A percentile compares a stretch with the other conserved stretches of the same genome.
Conservation (phyloP, 2,329 filamentous ascomycete species). For the Trichophyton schoenleinii region DNA sequence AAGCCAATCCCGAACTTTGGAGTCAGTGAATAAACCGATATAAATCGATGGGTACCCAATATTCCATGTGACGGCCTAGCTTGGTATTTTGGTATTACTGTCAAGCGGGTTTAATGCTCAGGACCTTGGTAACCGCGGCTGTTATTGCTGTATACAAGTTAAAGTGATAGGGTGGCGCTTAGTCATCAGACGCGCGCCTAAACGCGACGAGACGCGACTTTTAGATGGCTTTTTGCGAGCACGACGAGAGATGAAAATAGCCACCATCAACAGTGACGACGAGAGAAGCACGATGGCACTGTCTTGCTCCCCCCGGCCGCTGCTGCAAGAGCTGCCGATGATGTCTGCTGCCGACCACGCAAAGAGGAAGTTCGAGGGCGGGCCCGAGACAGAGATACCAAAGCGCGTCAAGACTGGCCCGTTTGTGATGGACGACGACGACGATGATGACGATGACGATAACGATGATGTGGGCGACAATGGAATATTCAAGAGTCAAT, state of each 20-base stretch:
- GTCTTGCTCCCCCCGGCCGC: constrained; percentile 3
- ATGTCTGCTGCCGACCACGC: constrained; percentile 15
- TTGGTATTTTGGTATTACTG: too few species aligned
- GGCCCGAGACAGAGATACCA: constrained; percentile 17
- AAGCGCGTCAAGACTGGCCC: constrained; percentile 33
- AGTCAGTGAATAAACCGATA: too few species aligned
- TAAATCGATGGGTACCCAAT: too few species aligned
- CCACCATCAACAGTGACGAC: neutral
- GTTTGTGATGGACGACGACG: constrained; percentile 32
- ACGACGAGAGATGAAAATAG: neutral
- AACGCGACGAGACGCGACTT: neutral
- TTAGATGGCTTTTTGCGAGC: neutral
- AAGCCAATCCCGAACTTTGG: too few species aligned
- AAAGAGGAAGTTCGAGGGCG: constrained; percentile 28
- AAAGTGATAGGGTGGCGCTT: neutral
- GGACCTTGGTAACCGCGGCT: too few species aligned
- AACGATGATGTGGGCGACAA: constrained; percentile 21
- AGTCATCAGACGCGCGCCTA: neutral
- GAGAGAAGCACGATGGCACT: constrained; percentile 4
- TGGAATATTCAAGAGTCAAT: neutral
- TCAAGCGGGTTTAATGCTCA: too few species aligned
- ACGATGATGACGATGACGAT: constrained; percentile 31
- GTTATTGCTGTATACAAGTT: too few species aligned
- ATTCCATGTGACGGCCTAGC: too few species aligned
- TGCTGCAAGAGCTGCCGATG: neutral